A percentile compares a stretch with the other conserved stretches of the same genome.
These are phyloP conservation scores for Xerocomellus chrysenteron DNA, from an alignment of 768 basidiomycete species.

Conservation along the genomic window DNA sequence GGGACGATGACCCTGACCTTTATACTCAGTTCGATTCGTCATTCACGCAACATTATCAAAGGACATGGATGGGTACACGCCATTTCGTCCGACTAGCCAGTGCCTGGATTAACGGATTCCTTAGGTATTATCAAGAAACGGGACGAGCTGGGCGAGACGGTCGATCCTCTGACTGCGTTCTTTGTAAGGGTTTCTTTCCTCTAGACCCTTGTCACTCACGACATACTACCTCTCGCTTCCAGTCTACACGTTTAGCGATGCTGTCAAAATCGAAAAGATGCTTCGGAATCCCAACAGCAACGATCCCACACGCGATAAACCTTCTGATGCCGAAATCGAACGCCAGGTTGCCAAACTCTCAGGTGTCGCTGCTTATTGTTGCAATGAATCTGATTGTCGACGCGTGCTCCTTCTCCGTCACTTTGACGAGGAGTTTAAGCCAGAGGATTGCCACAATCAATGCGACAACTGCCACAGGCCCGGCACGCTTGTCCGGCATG, in stretches of 20 bases:
- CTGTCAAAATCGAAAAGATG: conserved; percentile 52
- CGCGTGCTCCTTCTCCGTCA: conserved; percentile 85
- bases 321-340: conserved; percentile 52
- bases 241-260: conserved; percentile 72
- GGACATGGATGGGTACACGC: conserved; percentile 74
- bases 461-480: conserved; percentile 84
- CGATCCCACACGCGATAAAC: conserved; percentile 33
- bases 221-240: neutral
- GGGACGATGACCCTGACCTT: neutral
- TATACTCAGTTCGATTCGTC: conserved; percentile 76
- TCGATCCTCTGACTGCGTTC: conserved; percentile 74
- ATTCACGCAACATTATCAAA: conserved; percentile 85
- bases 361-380: conserved; percentile 77
- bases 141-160: conserved; percentile 96
- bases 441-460: conserved; percentile 56
- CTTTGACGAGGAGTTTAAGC: conserved; percentile 81
- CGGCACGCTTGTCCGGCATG: conserved; percentile 43
- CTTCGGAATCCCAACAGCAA: conserved; percentile 53
- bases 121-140: conserved; percentile 91
- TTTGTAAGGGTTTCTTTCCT: conserved; percentile 56
- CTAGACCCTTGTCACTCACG: neutral
- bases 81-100: neutral
- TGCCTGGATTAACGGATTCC: conserved; percentile 2
- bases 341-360: conserved; percentile 64
- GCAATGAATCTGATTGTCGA: conserved; percentile 81